Conservation (phyloP, 2,329 filamentous ascomycete species). For the Sclerotinia spermophila region DNA sequence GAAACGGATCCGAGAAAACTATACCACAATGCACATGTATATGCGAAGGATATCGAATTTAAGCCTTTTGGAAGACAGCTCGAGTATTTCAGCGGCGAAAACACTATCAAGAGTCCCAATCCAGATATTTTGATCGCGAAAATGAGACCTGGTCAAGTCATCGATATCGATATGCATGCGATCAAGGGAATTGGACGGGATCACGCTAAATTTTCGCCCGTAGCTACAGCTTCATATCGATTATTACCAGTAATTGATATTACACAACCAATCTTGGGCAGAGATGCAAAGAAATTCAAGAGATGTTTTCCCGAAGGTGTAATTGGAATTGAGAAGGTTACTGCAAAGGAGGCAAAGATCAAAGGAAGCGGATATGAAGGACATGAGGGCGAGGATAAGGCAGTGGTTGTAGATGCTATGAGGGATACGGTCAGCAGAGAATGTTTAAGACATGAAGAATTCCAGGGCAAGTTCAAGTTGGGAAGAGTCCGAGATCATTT, state of each 20-base stretch:
- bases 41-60: slow-evolving; percentile 75
- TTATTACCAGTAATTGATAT: slow-evolving; percentile 87
- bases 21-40: slow-evolving; percentile 82
- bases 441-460: slow-evolving; percentile 85
- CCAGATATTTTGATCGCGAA: slow-evolving; percentile 94
- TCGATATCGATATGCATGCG: slow-evolving; percentile 86
- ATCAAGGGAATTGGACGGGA: slow-evolving; percentile 92
- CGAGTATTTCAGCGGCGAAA: slow-evolving; percentile 63
- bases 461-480: slow-evolving; percentile 91
- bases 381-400: slow-evolving; percentile 76
- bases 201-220: slow-evolving; percentile 95
- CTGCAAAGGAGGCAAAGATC: slow-evolving; percentile 58
- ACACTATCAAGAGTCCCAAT: slow-evolving; percentile 72
- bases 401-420: slow-evolving; percentile 83
- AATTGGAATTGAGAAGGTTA: slow-evolving; percentile 72
- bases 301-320: slow-evolving; percentile 88
- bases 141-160: slow-evolving; percentile 82
- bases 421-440: slow-evolving; percentile 94
- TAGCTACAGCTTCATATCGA: slow-evolving; percentile 90
- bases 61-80: slow-evolving; percentile 69
- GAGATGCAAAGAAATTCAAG: slow-evolving; percentile 84
- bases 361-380: slow-evolving; percentile 65
- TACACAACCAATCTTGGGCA: slow-evolving; percentile 74
- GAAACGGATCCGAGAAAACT: slow-evolving; percentile 80
- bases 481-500: slow-evolving; percentile 92